Conservation (phyloP, 140 eudicot genomes). For the Cichorium intybus region DNA sequence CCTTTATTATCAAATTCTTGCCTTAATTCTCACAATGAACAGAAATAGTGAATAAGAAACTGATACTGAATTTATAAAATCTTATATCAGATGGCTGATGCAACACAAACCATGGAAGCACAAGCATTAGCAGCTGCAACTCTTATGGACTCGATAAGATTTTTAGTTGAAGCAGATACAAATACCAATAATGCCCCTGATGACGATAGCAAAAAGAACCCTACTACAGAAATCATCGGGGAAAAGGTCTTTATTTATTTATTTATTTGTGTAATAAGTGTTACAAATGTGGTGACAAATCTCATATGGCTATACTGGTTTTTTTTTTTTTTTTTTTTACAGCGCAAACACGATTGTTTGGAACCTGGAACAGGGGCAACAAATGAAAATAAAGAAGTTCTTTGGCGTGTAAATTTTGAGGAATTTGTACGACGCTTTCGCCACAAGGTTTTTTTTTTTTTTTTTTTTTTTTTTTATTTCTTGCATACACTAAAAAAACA, state of each 20-base stretch:
- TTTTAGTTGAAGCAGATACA: slow-evolving; percentile 52
- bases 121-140: slow-evolving; percentile 80
- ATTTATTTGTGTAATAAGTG: slow-evolving; percentile 3
- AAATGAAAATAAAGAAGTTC: slow-evolving; percentile 58
- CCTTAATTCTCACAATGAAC: not conserved
- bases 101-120: slow-evolving; percentile 51
- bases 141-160: slow-evolving; percentile 80
- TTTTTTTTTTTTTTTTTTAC: slow-evolving; percentile 16
- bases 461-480: not conserved
- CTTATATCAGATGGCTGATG: slow-evolving; percentile 35
- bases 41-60: not conserved
- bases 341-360: slow-evolving; percentile 63
- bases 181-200: slow-evolving; percentile 9
- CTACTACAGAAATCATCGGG: slow-evolving; percentile 31
- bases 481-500: not conserved
- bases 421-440: slow-evolving; percentile 68
- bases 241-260: slow-evolving; percentile 55
- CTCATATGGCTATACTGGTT: slow-evolving; percentile 7
- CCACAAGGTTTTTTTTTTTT: slow-evolving; percentile 52
- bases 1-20: not conserved
- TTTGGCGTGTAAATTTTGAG: slow-evolving; percentile 94
- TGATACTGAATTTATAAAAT: not conserved
- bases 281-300: slow-evolving; percentile 4
- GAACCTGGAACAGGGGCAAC: slow-evolving; percentile 47
- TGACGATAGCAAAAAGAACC: slow-evolving; percentile 29